Conservation (phyloP, 768 basidiomycete species). For the Fomitopsis pulvina region DNA sequence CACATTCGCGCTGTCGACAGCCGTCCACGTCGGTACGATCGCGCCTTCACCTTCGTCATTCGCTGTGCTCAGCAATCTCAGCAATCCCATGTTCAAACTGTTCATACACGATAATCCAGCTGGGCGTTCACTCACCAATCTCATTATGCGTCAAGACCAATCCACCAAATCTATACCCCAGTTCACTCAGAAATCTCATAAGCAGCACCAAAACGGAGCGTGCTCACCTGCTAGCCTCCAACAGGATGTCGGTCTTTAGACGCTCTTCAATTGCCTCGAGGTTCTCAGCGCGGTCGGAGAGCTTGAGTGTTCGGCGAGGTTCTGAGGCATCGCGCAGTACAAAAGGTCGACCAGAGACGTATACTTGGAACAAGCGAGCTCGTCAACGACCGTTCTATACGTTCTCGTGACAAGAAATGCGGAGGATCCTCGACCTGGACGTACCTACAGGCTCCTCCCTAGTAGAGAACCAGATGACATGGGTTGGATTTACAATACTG, state of each 20-base stretch:
- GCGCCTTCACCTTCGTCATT: slow-evolving; percentile 66
- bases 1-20: slow-evolving; percentile 79
- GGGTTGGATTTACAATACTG: slow-evolving; percentile 52
- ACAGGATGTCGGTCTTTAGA: slow-evolving; percentile 85
- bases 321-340: slow-evolving; percentile 84
- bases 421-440: slow-evolving; percentile 19
- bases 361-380: slow-evolving; percentile 38
- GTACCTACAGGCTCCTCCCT: slow-evolving; percentile 91
- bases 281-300: slow-evolving; percentile 93
- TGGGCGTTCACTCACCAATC: slow-evolving; percentile 47
- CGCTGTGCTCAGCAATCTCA: slow-evolving; percentile 27
- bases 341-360: slow-evolving; percentile 89
- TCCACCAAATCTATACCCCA: slow-evolving; percentile 68
- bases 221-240: slow-evolving; percentile 68
- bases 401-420: not conserved
- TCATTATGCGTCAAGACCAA: slow-evolving; percentile 93
- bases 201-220: not conserved
- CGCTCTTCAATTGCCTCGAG: slow-evolving; percentile 88
- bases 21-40: slow-evolving; percentile 90
- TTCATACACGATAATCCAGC: too few species aligned
- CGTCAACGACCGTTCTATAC: not conserved
- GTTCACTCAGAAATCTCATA: not conserved
- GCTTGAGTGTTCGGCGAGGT: slow-evolving; percentile 67
- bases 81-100: too few species aligned
- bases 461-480: slow-evolving; percentile 94